Conservation (phyloP, 768 basidiomycete genomes). For the Sporobolomyces roseus region DNA sequence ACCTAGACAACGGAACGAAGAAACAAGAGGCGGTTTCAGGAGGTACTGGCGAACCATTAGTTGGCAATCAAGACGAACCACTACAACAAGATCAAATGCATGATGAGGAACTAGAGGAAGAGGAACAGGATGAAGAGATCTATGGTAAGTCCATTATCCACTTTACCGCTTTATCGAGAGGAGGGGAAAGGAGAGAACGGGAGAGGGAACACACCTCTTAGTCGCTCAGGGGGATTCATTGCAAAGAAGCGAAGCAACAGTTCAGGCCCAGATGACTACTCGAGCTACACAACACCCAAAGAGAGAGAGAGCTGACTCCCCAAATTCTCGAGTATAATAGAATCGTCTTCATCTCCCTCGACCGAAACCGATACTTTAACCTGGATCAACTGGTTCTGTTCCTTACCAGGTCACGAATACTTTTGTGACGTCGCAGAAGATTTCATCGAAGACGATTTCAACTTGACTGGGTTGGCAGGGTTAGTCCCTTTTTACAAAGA, state of each 20-base stretch:
- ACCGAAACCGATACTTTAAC: conserved; percentile 56
- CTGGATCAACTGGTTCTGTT: conserved; percentile 80
- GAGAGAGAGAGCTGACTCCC: too few species aligned
- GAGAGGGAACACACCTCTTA: background rate
- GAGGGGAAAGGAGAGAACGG: too few species aligned
- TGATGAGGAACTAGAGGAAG: conserved; percentile 37
- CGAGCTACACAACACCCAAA: too few species aligned
- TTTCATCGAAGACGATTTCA: conserved; percentile 99
- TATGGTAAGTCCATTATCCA: too few species aligned
- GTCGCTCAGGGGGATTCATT: too few species aligned
- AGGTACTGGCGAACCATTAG: too few species aligned
- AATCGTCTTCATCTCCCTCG: conserved; percentile 30
- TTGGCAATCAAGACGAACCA: background rate
- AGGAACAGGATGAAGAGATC: conserved; percentile 41
- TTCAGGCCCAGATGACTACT: too few species aligned
- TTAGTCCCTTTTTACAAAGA: conserved; percentile 99
- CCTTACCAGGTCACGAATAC: conserved; percentile 58
- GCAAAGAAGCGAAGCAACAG: too few species aligned
- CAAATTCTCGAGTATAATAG: conserved; percentile 7
- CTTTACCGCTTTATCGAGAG: too few species aligned
- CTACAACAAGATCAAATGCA: background rate
- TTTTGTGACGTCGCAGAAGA: conserved; percentile 54
- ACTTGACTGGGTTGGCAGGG: conserved; percentile 87
- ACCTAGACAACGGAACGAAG: too few species aligned
- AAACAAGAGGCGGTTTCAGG: too few species aligned